phyloP scores from a whole-genome alignment of 1,139 yeast species.

The Tardiomyces depauwii region DNA sequence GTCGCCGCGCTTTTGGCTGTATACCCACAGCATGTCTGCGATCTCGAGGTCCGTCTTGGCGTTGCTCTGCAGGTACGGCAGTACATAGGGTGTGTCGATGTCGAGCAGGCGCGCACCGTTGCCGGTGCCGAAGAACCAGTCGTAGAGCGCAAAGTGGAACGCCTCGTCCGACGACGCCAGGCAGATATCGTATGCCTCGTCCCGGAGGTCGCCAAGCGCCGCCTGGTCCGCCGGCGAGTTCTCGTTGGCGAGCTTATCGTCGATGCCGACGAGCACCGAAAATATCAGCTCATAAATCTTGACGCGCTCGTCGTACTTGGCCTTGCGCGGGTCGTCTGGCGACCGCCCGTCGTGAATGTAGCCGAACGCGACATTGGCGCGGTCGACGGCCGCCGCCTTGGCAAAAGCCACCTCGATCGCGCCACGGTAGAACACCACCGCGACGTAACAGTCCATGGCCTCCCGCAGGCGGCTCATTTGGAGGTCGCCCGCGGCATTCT shows the following conservation, averaged over 20 bases:
- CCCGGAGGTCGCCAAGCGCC: constrained; percentile 30
- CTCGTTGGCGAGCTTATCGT: constrained; percentile 53
- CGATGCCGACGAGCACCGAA: constrained; percentile 35
- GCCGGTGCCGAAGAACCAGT: constrained; percentile 80
- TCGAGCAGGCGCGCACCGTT: constrained; percentile 67
- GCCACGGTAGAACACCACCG: constrained; percentile 69
- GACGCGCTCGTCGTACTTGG: constrained; percentile 36
- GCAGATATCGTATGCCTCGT: constrained; percentile 63
- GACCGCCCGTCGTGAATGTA: constrained; percentile 41
- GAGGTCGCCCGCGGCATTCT: constrained; percentile 68
- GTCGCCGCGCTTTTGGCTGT: constrained; percentile 72
- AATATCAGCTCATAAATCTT: constrained; percentile 66
- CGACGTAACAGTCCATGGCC: constrained; percentile 67
- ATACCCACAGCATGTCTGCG: constrained; percentile 81
- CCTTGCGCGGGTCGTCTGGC: constrained; percentile 37
- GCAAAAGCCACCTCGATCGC: constrained; percentile 77
- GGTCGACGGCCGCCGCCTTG: constrained; percentile 60
- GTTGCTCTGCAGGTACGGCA: constrained; percentile 67
- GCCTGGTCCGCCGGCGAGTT: constrained; percentile 38
- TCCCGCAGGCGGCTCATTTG: constrained; percentile 73
- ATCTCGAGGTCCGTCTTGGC: constrained; percentile 56
- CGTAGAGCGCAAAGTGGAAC: constrained; percentile 86
- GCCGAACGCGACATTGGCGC: constrained; percentile 44
- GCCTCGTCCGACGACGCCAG: constrained; percentile 64
- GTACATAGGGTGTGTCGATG: constrained; percentile 68